Evolutionary conservation across 2,329 filamentous ascomycete genomes (phyloP), one percentile per base, ranked within the genome.

Genomic region (Raffaelea albimanens): DNA sequence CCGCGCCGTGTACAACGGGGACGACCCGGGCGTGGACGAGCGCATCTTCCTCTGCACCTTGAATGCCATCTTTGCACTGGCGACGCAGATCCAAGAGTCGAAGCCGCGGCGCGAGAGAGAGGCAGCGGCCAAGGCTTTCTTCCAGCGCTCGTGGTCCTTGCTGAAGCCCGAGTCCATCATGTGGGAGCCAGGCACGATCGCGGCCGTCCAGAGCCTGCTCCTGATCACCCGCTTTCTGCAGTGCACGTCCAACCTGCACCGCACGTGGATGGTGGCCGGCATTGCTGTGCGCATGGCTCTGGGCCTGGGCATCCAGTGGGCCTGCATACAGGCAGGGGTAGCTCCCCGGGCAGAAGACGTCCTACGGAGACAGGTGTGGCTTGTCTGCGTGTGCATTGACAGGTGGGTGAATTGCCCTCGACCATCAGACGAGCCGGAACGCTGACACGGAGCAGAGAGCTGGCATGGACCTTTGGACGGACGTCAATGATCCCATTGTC

Each of bases 231-330:
- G 72, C 40, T 74, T 73, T 49, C 56, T 73, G 0, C 71, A 73
- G 40, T 70, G 71, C 41, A 73, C 71, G 0, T 65, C 70, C 13
- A 65, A 65, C 5, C 65, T 68, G 0, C 67, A 73, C 49, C 66
- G 71, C 48, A 72, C 68, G 2, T 75, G 71, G 71, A 71, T 73
- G 57, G 63, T 69, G 4, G 66, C 70, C 0, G 70, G 70, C 0
- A 59, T 68, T 4, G 70, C 69, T 0, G 64, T 73, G 16, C 61
- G 70, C 1, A 71, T 67, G 16, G 71, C 71, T 0, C 68, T 73
- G 44, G 67, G 69, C 0, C 48, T 74, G 3, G 71, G 34, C 18
- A n/a, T 38, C 14, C 34, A 38, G 34, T 19, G 5, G 13, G 5
- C 18, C 7, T 16, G 34, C 13, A 19, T 16, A 8, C 13, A 38